Evolutionary conservation across 169 alveolate genomes (phyloP).

Genomic region (Eimeria necatrix): DNA sequence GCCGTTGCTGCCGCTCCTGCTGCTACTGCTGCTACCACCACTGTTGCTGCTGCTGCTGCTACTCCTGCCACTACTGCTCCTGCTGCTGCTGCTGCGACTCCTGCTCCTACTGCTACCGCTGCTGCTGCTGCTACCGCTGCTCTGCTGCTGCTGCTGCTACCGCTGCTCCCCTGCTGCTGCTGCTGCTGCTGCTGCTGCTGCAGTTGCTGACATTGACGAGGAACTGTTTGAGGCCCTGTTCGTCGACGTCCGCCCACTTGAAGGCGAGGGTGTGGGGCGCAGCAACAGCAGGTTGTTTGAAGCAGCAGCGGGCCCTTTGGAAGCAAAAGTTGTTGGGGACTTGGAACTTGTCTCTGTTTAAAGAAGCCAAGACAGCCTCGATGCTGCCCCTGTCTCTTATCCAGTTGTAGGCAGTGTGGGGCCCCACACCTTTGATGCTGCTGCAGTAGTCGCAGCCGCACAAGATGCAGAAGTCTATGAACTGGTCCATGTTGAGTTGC

Average conservation of each 20-base stretch:
- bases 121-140: not conserved
- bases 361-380: slow-evolving; percentile 91
- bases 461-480: slow-evolving; percentile 98
- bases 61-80: not conserved
- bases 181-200: slow-evolving; percentile 5
- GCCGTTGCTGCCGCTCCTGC: not conserved
- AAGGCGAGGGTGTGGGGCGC: slow-evolving; percentile 75
- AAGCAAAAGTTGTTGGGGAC: slow-evolving; percentile 86
- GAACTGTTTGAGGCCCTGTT: slow-evolving; percentile 89
- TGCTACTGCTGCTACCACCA: not conserved
- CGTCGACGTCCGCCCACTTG: slow-evolving; percentile 87
- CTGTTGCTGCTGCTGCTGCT: not conserved
- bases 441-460: slow-evolving; percentile 99
- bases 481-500: slow-evolving; percentile 93
- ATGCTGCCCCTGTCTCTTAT: slow-evolving; percentile 93
- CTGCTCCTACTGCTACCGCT: slow-evolving; percentile 6
- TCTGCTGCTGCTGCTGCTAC: no score
- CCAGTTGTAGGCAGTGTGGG: slow-evolving; percentile 96
- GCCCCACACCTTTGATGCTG: slow-evolving; percentile 96
- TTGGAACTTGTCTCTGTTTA: slow-evolving; percentile 86
- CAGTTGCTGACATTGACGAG: slow-evolving; percentile 86
- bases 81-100: not conserved
- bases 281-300: slow-evolving; percentile 85
- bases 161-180: not conserved
- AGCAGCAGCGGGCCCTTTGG: slow-evolving; percentile 88